Evolutionary conservation across 1,139 yeast genomes (phyloP).

Genomic region (Pichia sp.): DNA sequence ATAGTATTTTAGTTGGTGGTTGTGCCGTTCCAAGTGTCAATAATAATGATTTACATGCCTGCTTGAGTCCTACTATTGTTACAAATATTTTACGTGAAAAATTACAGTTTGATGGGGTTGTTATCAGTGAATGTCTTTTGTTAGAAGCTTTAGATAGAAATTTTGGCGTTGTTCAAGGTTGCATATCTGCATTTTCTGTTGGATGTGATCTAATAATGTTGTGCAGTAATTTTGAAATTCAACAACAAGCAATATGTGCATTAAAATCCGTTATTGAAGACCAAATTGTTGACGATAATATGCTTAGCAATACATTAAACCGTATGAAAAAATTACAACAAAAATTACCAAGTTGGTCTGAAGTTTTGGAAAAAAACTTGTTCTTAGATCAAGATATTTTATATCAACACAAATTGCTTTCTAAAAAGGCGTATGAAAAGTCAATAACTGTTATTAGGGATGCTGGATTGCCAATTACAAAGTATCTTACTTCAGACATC

Average conservation of each 20-base stretch:
- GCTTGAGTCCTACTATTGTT: slow-evolving; percentile 51
- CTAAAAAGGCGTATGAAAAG: slow-evolving; percentile 45
- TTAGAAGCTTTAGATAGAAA: slow-evolving; percentile 62
- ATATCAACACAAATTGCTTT: slow-evolving; percentile 41
- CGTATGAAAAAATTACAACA: slow-evolving; percentile 45
- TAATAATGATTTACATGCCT: slow-evolving; percentile 61
- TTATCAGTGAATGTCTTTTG: slow-evolving; percentile 61
- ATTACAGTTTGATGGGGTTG: slow-evolving; percentile 52
- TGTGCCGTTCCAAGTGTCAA: slow-evolving; percentile 64
- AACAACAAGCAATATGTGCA: slow-evolving; percentile 54
- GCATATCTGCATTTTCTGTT: slow-evolving; percentile 55
- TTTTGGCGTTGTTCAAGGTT: slow-evolving; percentile 63
- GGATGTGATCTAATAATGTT: slow-evolving; percentile 65
- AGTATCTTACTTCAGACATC: slow-evolving; percentile 8
- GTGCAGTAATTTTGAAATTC: slow-evolving; percentile 53
- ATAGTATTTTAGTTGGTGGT: slow-evolving; percentile 59
- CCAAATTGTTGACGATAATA: slow-evolving; percentile 35
- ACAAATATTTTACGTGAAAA: slow-evolving; percentile 49
- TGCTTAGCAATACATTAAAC: slow-evolving; percentile 37
- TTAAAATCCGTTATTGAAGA: slow-evolving; percentile 47
- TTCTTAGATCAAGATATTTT: slow-evolving; percentile 36
- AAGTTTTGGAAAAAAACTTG: slow-evolving; percentile 28
- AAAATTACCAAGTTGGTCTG: slow-evolving; percentile 41
- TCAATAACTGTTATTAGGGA: slow-evolving; percentile 56
- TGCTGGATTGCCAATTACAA: slow-evolving; percentile 19